phyloP scores from a whole-genome alignment of 805 yeast genomes.

The Diddensiella caesifluorescens region DNA sequence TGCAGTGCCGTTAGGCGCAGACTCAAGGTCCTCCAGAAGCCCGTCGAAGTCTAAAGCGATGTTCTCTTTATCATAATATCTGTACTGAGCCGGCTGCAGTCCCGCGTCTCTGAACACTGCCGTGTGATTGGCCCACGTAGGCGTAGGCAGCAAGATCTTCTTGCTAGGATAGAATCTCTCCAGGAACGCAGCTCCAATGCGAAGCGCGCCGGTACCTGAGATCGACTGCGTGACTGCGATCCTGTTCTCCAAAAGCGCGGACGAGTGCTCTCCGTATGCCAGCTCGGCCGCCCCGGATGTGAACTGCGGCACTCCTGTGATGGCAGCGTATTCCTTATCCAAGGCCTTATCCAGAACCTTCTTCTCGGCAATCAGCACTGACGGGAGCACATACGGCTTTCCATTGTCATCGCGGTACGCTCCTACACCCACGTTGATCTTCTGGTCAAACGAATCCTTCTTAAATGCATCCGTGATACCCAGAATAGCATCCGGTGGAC shows the following conservation, averaged over 20 bases:
- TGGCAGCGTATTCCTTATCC: constrained; percentile 84
- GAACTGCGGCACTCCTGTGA: constrained; percentile 69
- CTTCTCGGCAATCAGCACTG: constrained; percentile 62
- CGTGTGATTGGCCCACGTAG: constrained; percentile 93
- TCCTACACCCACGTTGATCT: constrained; percentile 70
- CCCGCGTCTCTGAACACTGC: constrained; percentile 77
- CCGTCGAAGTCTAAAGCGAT: constrained; percentile 63
- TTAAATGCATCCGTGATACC: constrained; percentile 70
- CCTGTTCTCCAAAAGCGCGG: constrained; percentile 54
- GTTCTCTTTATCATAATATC: constrained; percentile 60
- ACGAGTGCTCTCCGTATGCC: constrained; percentile 61
- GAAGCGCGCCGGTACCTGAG: constrained; percentile 92
- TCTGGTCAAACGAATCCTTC: constrained; percentile 46
- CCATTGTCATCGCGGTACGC: constrained; percentile 91
- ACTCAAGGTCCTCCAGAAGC: constrained; percentile 52
- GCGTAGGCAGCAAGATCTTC: constrained; percentile 67
- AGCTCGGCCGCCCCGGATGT: constrained; percentile 62
- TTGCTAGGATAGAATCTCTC: constrained; percentile 51
- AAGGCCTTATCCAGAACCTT: constrained; percentile 43
- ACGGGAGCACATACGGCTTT: constrained; percentile 81
- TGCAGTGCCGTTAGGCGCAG: constrained; percentile 53
- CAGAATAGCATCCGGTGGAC: constrained; percentile 81
- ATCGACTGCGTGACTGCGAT: constrained; percentile 82
- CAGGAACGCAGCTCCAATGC: constrained; percentile 77
- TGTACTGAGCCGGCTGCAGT: constrained; percentile 51